Conservation (phyloP, 768 basidiomycete species). For the Boletus subparvulus region DNA sequence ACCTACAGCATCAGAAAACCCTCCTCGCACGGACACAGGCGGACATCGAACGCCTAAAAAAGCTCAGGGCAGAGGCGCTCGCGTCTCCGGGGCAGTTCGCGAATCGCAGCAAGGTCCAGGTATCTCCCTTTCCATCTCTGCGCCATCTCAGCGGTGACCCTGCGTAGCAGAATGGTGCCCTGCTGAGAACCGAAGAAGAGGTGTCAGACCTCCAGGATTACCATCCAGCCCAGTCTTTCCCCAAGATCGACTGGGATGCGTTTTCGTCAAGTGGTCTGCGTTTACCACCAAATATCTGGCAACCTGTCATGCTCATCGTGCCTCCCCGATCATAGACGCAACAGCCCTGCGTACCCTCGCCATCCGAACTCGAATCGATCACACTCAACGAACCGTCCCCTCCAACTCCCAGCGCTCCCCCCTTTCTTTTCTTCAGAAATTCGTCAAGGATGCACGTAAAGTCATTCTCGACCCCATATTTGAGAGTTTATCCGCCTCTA, state of each 20-base stretch:
- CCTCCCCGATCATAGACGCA: constrained; percentile 44
- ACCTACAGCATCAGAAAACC: constrained; percentile 59
- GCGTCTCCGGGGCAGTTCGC: constrained; percentile 36
- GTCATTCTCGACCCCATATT: constrained; percentile 50
- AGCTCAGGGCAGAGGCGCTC: constrained; percentile 41
- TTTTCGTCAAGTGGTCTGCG: constrained; percentile 56
- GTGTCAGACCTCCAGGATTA: constrained; percentile 49
- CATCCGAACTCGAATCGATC: constrained; percentile 35
- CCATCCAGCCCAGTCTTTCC: constrained; percentile 38
- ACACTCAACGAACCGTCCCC: constrained; percentile 40
- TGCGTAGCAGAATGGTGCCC: constrained; percentile 16
- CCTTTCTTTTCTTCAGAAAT: constrained; percentile 54
- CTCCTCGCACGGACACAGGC: constrained; percentile 58
- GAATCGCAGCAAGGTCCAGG: constrained; percentile 36
- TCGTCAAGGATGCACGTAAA: constrained; percentile 53
- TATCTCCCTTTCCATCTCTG: constrained; percentile 16
- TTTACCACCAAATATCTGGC: neutral
- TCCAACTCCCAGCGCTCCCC: constrained; percentile 41
- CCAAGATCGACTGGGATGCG: constrained; percentile 60
- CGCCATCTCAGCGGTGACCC: constrained; percentile 23
- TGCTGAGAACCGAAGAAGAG: constrained; percentile 33
- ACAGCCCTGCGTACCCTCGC: constrained; percentile 51
- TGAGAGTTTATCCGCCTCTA: constrained; percentile 18
- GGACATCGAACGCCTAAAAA: constrained; percentile 59
- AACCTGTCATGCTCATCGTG: constrained; percentile 9